Percentiles rank a stretch among this genome's conserved stretches.
Conservation (phyloP, 768 basidiomycete genomes). For the Boletus coccyginus region DNA sequence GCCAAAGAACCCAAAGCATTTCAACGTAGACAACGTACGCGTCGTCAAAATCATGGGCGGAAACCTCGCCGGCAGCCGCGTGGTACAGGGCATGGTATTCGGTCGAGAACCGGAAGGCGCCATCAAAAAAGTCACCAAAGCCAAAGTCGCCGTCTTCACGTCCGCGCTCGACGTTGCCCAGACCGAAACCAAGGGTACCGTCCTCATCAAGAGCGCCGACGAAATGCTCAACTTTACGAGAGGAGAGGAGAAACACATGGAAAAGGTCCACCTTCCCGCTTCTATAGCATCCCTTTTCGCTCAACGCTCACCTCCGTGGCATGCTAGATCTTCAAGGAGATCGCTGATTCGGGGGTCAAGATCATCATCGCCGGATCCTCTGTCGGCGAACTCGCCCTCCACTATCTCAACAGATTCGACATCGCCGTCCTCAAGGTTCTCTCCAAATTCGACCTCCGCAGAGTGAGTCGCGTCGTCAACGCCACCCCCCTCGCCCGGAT, state of each 20-base stretch:
- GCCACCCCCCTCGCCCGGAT: conserved; percentile 95
- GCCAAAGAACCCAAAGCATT: conserved; percentile 83
- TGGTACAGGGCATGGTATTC: conserved; percentile 98
- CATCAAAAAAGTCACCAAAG: conserved; percentile 77
- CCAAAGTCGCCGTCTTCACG: conserved; percentile 96
- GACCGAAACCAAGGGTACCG: conserved; percentile 99
- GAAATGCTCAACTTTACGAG: conserved; percentile 97
- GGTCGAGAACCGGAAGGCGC: conserved; percentile 92
- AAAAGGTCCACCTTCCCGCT: conserved; percentile 57
- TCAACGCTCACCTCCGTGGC: not conserved
- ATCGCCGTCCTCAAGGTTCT: conserved; percentile 97
- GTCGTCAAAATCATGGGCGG: conserved; percentile 99
- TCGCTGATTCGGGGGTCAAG: conserved; percentile 92
- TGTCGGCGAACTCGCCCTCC: conserved; percentile 93
- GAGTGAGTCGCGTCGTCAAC: conserved; percentile 91
- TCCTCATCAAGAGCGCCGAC: conserved; percentile 90
- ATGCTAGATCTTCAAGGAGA: conserved; percentile 93
- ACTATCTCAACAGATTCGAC: conserved; percentile 91
- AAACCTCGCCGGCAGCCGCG: conserved; percentile 75
- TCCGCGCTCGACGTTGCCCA: conserved; percentile 90
- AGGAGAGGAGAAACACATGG: conserved; percentile 95
- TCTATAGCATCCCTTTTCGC: not conserved
- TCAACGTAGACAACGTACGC: conserved; percentile 97
- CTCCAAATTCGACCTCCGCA: conserved; percentile 95
- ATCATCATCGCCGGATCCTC: conserved; percentile 91